phyloP scores from a whole-genome alignment of 2,329 filamentous ascomycete genomes.

The Cylindrodendrum hubeiense region DNA sequence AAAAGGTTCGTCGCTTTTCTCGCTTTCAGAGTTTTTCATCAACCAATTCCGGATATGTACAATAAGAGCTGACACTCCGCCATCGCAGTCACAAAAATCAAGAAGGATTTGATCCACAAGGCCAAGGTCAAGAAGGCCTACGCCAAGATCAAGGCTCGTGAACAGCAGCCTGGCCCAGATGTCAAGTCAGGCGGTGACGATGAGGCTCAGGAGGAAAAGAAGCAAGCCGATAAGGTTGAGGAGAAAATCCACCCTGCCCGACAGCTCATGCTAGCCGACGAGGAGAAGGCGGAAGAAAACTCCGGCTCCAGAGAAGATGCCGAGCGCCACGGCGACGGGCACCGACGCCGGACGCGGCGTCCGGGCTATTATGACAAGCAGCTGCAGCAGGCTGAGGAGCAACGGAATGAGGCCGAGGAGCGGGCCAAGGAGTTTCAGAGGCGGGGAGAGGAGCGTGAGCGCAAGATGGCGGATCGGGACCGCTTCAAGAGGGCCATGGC shows the following conservation, averaged over 20 bases:
- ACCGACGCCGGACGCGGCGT: constrained; percentile 51
- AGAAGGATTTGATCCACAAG: constrained; percentile 88
- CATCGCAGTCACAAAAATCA: constrained; percentile 83
- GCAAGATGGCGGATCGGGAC: constrained; percentile 73
- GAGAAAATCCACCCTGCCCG: constrained; percentile 52
- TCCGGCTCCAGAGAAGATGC: constrained; percentile 21
- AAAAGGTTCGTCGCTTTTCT: constrained; percentile 65
- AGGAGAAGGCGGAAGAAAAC: constrained; percentile 51
- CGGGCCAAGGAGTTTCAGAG: constrained; percentile 56
- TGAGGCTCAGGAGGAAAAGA: constrained; percentile 28
- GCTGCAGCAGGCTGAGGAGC: constrained; percentile 59
- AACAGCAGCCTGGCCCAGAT: constrained; percentile 47
- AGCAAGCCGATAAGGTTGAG: constrained; percentile 31
- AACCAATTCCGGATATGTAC: background rate
- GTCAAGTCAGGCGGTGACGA: constrained; percentile 38
- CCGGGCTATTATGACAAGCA: constrained; percentile 77
- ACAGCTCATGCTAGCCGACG: constrained; percentile 55
- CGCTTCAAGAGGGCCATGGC: constrained; percentile 76
- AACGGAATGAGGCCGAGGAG: constrained; percentile 56
- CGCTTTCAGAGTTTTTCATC: constrained; percentile 32
- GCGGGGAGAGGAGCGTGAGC: constrained; percentile 73
- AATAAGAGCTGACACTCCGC: constrained; percentile 32
- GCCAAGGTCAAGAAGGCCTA: constrained; percentile 95
- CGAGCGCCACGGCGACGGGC: constrained; percentile 45
- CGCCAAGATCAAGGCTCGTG: constrained; percentile 80